Base-by-base conservation (phyloP, 441 rosid species). In the Adansonia gregorii region DNA sequence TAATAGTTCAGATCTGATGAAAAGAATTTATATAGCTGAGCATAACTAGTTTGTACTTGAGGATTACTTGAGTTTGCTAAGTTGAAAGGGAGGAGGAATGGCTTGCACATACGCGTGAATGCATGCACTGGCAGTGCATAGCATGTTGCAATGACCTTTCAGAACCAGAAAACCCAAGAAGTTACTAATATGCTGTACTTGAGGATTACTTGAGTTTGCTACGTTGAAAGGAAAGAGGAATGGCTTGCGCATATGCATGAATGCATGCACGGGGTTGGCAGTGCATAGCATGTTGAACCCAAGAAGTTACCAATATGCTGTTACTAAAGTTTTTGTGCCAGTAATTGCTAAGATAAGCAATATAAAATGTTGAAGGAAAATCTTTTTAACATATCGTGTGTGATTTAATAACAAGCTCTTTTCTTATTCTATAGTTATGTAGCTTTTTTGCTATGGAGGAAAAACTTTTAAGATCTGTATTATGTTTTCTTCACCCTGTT, bases 71-170 rank as follows among this genome's bases (percentile, higher is more conserved):
- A 24, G 20, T 35, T 35, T 64, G 46, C 19, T 14, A 31, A 46
- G 19, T 19, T 31, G 67, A 64, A 64, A 8, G 67, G 67, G 35
- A 64, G n/a, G 67, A 64, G 20, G 11, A 31, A 64, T 63, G 67
- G 19, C 46, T 35, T 61, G 67, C 67, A 31, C 11, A 7, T 64
- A 64, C 7, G 20, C n/a, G 27, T 27, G 7, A 60, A 60, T 56
- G n/a, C 14, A 2, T 52, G 1, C 35, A 3, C 1, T n/a, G 20
- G 43, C 22, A 19, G 20, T 24, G 63, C 15, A n/a, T 51, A 8
- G 27, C 63, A 31, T 54, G 58, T 71, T 71, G 63, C 63, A 52
- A 24, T 61, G 61, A 72, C 75, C 58, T 72, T 72, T 35, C 46
- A 35, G 31, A 35, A 72, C 75, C 64, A 15, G 8, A 35, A 31